These are phyloP conservation scores for Aurantiochytrium sp. DNA, from an alignment of 108 stramenopile species.

Conservation along the genomic window DNA sequence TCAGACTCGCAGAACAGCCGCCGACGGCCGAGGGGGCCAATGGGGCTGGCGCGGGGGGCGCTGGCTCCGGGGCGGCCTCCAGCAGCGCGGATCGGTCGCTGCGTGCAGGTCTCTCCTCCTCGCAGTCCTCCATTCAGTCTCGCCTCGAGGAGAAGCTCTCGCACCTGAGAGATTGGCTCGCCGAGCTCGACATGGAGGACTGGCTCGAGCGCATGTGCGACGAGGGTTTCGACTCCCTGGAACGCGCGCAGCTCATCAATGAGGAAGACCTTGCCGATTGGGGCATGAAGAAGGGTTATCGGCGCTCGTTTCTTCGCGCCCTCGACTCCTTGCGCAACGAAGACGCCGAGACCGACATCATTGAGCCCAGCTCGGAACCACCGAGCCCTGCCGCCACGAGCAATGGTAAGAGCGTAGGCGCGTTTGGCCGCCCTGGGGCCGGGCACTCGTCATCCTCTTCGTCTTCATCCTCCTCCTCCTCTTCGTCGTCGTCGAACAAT, in stretches of 20 bases:
- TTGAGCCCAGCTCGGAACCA: not conserved
- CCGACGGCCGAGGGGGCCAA: no score
- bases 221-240: conserved; percentile 43
- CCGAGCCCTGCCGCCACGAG: not conserved
- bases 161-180: conserved; percentile 32
- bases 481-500: no score
- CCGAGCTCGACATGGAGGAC: not conserved
- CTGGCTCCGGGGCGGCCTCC: not conserved
- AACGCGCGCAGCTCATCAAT: not conserved
- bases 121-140: not conserved
- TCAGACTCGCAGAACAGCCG: no score
- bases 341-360: not conserved
- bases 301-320: not conserved
- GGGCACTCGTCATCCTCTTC: not conserved
- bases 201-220: conserved; percentile 25
- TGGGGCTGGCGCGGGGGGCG: not conserved
- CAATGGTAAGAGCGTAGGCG: not conserved
- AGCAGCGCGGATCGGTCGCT: not conserved
- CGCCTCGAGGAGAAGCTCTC: not conserved
- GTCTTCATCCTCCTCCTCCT: not conserved
- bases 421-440: no score
- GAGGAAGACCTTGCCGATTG: conserved; percentile 38
- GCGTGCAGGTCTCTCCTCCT: not conserved
- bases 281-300: conserved; percentile 42
- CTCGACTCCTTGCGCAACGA: not conserved